Evolutionary conservation across 129 eudicot species (phyloP), one percentile per base, ranked within the genome.

Genomic region (Saposhnikovia divaricata): DNA sequence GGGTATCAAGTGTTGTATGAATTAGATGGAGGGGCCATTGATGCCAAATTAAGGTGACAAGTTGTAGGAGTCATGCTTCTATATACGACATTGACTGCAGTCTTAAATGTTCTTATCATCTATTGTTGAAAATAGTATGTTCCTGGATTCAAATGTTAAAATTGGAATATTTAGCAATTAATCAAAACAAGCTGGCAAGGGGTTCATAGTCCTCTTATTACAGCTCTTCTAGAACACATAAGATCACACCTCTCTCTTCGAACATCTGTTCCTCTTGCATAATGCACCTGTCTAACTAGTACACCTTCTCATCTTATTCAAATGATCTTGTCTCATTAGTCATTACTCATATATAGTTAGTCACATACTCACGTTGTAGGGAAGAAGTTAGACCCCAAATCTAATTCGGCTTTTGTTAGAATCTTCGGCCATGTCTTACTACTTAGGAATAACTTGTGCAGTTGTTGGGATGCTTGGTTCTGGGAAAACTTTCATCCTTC

Each of bases 11-110:
- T 39, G 75, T 19, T 31, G 46, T 25, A 23, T 13, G 78, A 44
- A 59, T 27, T 46, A 25, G 57, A 27, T n/a, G 78, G 78, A 46
- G 59, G 72, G 59, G 38, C 78, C 78, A 45, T 45, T 43, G 75
- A 70, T 74, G 78, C 78, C 59, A 45, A 73, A 74, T 74, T 74
- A 74, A 74, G 78, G 57, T 74, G 78, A 75, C 78, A 74, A 40
- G 55, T n/a, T 34, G 23, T 75, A 11, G 21, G 16, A 74, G 43
- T 75, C 78, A 15, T 11, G 4, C n/a, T 75, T 46, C 43, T 48
- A 46, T 15, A 28, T 45, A 27, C 37, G 37, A 51, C 78, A 75
- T 75, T 75, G 61, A 75, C 25, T 75, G 63, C 42, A 2, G 19
- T 45, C 59, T 25, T 75, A 75, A 46, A 3, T 48, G 42, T 23